A percentile compares a stretch with the other conserved stretches of the same genome.
phyloP scores from a whole-genome alignment of 2,329 filamentous ascomycete species.

The Sphaerostilbella broomeana region DNA sequence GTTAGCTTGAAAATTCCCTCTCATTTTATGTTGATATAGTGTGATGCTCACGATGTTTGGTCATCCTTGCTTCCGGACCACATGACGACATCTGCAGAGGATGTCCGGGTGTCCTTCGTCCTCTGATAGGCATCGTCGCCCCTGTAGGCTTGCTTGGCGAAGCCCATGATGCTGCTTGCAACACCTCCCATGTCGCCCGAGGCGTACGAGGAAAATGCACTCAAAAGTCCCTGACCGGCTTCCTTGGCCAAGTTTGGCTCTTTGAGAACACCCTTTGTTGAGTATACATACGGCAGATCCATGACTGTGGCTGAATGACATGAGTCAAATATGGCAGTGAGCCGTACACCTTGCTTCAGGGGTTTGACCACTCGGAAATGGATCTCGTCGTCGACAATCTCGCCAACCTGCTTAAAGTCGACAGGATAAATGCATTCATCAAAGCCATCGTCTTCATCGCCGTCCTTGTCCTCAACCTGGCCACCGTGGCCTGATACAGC shows the following conservation, averaged over 20 bases:
- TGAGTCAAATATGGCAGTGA: slow-evolving; percentile 76
- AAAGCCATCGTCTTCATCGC: slow-evolving; percentile 70
- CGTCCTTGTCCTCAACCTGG: slow-evolving; percentile 65
- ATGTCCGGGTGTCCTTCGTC: slow-evolving; percentile 83
- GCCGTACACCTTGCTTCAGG: slow-evolving; percentile 74
- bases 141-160: slow-evolving; percentile 80
- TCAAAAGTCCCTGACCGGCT: slow-evolving; percentile 64
- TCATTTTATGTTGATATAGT: background rate
- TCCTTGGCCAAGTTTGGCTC: slow-evolving; percentile 77
- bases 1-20: slow-evolving; percentile 17
- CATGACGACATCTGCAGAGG: slow-evolving; percentile 92
- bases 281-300: slow-evolving; percentile 75
- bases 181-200: slow-evolving; percentile 79
- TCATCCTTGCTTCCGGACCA: slow-evolving; percentile 95
- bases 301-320: slow-evolving; percentile 74
- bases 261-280: slow-evolving; percentile 72
- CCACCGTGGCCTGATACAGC: slow-evolving; percentile 59
- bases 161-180: slow-evolving; percentile 68
- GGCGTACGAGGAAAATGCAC: slow-evolving; percentile 70
- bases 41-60: slow-evolving; percentile 64
- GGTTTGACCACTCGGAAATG: slow-evolving; percentile 70
- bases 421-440: slow-evolving; percentile 77
- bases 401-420: slow-evolving; percentile 61
- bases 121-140: slow-evolving; percentile 75
- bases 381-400: slow-evolving; percentile 74